Base-by-base conservation (phyloP, 192 early-diverging fungal species). In the Rhizophagus sp. region DNA sequence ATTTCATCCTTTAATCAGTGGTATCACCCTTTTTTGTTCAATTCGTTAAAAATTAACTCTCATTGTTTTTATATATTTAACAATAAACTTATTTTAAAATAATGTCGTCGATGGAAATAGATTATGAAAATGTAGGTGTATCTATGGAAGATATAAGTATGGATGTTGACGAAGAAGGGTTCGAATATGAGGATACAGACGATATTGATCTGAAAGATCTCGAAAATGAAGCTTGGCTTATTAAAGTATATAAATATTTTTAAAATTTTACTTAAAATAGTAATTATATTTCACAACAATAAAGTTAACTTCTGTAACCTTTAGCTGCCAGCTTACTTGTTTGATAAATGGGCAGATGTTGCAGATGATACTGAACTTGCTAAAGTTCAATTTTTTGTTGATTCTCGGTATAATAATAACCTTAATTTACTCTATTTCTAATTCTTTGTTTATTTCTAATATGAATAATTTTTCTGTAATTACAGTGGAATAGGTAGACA, bases 211-310 rank as follows among this genome's bases (percentile, higher is more conserved):
- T 94, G 79, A 83, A 89, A 24, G 87, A 91, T 36, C 80, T 91
- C 13, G 89, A 85, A 2, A 92, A 87, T 65, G 94, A 96, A 82
- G 92, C 95, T 22, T 98, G 97, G 97, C 90, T 98, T 10, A 96
- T 98, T 47, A 99, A 99, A 83, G 89, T 88, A 85, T 68, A 74
- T 0, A 9, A 57, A 12, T 22, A 22, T 57, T 74, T 49, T 47
- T 22, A 22, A 50, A 25, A 9, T 27, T 50, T 30, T 50, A 49
- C 17, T 25, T 27, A 41, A 8, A n/a, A 7, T 41, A 41, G 36
- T 36, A 36, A 4, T 4, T 36, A 36, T 0, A 17, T 12, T 62
- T 62, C n/a, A 15, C 62, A 17, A n/a, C 4, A 24, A 8, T n/a
- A n/a, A n/a, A 13, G 9, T 9, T 76, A 13, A 24, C 2, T 33